Conservation (phyloP, 2,329 filamentous ascomycete species). For the Fusarium solani-melongenae region DNA sequence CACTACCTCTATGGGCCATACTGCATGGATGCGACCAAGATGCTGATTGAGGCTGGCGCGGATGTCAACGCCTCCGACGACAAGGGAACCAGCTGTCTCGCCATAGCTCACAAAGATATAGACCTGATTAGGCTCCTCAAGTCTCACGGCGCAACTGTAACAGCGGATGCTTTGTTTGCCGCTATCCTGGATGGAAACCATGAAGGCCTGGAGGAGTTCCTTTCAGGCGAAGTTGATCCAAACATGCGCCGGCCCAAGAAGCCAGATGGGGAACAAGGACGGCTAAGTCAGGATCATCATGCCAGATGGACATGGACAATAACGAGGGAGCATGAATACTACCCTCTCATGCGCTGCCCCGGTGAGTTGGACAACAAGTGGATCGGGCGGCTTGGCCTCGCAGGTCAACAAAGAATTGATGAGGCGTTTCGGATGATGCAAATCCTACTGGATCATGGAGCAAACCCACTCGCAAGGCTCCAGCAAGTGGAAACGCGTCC, state of each 20-base stretch:
- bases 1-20: slow-evolving; percentile 7
- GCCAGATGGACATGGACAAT: not conserved
- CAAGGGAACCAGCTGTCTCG: slow-evolving; percentile 19
- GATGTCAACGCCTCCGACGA: slow-evolving; percentile 33
- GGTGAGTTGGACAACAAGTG: not conserved
- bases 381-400: not conserved
- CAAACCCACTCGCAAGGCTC: slow-evolving; percentile 39
- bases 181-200: slow-evolving; percentile 23
- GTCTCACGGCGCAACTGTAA: slow-evolving; percentile 24
- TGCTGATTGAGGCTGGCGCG: slow-evolving; percentile 35
- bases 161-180: slow-evolving; percentile 19
- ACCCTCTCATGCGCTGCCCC: slow-evolving; percentile 19
- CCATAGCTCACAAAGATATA: not conserved
- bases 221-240: slow-evolving; percentile 24
- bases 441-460: slow-evolving; percentile 39
- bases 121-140: slow-evolving; percentile 25
- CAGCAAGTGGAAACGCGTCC: not conserved
- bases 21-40: slow-evolving; percentile 22
- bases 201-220: slow-evolving; percentile 10
- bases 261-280: not conserved
- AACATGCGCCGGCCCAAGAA: slow-evolving; percentile 16
- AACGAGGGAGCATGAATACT: slow-evolving; percentile 1
- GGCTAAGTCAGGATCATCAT: not conserved
- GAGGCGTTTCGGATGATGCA: slow-evolving; percentile 8
- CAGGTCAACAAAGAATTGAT: not conserved